Conservation (phyloP, 371 early-diverging fungal species). For the Polyrhizophydium stewartii region DNA sequence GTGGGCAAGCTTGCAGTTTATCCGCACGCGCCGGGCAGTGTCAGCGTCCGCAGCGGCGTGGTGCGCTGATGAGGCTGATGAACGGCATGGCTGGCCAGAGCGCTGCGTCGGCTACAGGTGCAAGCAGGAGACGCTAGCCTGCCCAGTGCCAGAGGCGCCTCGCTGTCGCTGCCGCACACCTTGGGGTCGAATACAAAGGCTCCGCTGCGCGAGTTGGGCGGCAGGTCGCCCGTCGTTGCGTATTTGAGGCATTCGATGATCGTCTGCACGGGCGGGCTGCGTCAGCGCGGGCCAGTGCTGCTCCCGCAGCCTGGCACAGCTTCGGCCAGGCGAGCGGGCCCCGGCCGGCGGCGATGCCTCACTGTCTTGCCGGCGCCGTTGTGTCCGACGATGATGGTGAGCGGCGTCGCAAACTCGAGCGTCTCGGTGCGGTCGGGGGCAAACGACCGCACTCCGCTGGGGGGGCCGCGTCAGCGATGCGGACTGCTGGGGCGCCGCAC, state of each 20-base stretch:
- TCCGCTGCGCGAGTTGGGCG: constrained; percentile 89
- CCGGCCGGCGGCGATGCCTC: constrained; percentile 10
- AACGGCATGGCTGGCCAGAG: neutral
- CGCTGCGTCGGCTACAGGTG: neutral
- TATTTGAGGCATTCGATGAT: constrained; percentile 99
- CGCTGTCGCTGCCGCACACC: constrained; percentile 35
- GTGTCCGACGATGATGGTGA: constrained; percentile 98
- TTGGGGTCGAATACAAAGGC: constrained; percentile 98
- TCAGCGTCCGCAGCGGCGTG: neutral
- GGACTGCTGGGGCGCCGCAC: neutral
- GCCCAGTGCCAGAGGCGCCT: neutral
- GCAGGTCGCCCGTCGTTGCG: constrained; percentile 94
- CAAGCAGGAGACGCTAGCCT: neutral
- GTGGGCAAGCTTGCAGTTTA: constrained; percentile 61
- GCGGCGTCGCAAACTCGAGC: constrained; percentile 89
- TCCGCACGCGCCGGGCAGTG: neutral
- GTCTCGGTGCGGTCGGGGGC: constrained; percentile 73
- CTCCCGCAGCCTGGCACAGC: neutral
- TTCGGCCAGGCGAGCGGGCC: neutral
- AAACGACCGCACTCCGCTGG: constrained; percentile 69
- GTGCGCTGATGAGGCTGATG: neutral
- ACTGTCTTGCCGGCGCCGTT: constrained; percentile 99
- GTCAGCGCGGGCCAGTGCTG: neutral
- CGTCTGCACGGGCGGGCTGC: constrained; percentile 48
- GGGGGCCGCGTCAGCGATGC: neutral